These are phyloP conservation scores for Seiridium unicorne DNA, from an alignment of 2,329 filamentous ascomycete genomes.

Conservation along the genomic window DNA sequence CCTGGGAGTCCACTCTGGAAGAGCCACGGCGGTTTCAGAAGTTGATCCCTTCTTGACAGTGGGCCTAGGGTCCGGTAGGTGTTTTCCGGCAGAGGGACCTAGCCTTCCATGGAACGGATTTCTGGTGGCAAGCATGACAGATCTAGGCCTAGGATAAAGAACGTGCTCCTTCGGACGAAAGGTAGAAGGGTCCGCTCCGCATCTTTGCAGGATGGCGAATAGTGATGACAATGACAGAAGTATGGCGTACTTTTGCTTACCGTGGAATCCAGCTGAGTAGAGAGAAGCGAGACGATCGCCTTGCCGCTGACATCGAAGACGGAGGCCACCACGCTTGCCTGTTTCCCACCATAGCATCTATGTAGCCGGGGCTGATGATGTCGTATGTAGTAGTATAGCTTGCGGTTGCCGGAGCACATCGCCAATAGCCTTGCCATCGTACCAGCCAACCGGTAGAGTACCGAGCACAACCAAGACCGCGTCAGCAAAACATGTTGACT, in stretches of 20 bases:
- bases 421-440: not conserved
- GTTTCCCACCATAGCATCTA: not conserved
- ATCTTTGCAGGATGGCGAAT: not conserved
- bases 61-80: constrained; percentile 1
- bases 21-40: constrained; percentile 9
- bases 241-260: not conserved
- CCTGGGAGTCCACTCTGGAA: not conserved
- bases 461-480: not conserved
- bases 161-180: constrained; percentile 8
- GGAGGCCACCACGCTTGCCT: not conserved
- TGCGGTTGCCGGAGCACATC: not conserved
- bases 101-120: not conserved
- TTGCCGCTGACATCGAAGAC: not conserved
- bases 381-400: not conserved
- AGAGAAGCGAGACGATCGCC: not conserved
- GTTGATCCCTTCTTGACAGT: constrained; percentile 1
- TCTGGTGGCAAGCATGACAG: not conserved
- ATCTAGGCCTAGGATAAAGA: not conserved
- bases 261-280: not conserved
- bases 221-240: not conserved
- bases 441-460: not conserved
- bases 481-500: constrained; percentile 1
- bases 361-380: not conserved
- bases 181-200: not conserved
- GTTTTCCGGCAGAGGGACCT: constrained; percentile 2